Base-by-base conservation (phyloP, 1,284 basidiomycete species). In the Tilletia horrida region DNA sequence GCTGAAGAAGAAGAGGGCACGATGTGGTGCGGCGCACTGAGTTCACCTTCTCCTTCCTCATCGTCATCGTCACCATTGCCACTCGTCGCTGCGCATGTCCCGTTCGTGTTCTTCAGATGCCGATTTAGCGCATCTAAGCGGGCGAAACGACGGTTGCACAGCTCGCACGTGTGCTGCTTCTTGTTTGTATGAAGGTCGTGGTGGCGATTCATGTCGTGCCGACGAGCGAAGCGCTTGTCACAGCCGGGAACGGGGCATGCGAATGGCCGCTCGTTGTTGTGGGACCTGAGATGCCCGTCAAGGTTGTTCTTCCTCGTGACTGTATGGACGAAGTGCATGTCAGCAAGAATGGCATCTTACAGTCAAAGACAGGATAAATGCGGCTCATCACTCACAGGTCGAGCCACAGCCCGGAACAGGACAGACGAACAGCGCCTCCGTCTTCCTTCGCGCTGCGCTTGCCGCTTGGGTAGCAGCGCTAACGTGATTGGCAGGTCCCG, bases 381-480 rank as follows among this genome's bases (percentile, higher is more conserved):
- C 66, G 65, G 83, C 83, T 92, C 91, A 84, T 59, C 91, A 70
- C 90, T 86, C 79, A 83, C 94, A 97, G 3, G 93, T 95, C 83
- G 91, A 93, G 62, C 91, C 91, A 83, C 93, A 97, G 14, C 92
- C 93, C 14, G 93, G 92, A 9, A 97, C 92, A 25, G 93, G 93
- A 83, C 93, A 97, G 64, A 88, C 86, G 83, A 95, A 95, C 75
- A 91, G 88, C 0, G 92, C 93, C 82, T 92, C 91, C 79, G 94
- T 93, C 73, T 92, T 87, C 62, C 93, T 85, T 63, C 93, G 86
- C 80, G 90, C 93, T 47, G 90, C 91, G 77, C 91, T 93, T 2
- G 93, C 93, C 3, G 91, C 87, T 82, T 95, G 92, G 0, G 93
- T 96, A n/a, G 93, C 93, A 57, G 89, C 40, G 92, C 94, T 42